A percentile compares a stretch with the other conserved stretches of the same genome.
Conservation (phyloP, 495 filamentous ascomycete species). For the Hypoxylon fuscum region DNA sequence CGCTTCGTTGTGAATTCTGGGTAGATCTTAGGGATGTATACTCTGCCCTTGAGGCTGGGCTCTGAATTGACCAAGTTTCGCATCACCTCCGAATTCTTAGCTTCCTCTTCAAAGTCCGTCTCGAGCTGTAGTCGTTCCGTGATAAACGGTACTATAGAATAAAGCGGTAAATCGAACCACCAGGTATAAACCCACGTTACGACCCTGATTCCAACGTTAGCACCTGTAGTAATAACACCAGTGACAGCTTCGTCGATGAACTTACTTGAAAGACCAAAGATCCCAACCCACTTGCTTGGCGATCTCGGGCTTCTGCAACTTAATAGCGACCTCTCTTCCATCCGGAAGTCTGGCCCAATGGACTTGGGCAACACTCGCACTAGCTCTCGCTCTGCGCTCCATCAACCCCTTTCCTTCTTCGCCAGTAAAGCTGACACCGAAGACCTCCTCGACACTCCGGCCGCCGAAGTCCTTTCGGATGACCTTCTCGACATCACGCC, state of each 20-base stretch:
- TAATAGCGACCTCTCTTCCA: constrained; percentile 90
- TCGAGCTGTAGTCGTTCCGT: constrained; percentile 86
- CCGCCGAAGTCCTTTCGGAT: constrained; percentile 88
- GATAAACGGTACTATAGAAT: constrained; percentile 88
- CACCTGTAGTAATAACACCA: not conserved
- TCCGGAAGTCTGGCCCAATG: constrained; percentile 89
- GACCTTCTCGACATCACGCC: constrained; percentile 86
- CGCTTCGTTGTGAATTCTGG: constrained; percentile 82
- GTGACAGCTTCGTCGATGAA: not conserved
- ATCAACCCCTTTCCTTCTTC: constrained; percentile 75
- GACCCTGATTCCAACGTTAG: constrained; percentile 56
- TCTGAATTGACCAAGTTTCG: constrained; percentile 78
- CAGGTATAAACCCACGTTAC: constrained; percentile 79
- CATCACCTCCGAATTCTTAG: constrained; percentile 87
- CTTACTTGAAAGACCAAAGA: constrained; percentile 78
- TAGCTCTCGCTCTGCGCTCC: constrained; percentile 86
- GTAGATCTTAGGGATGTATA: constrained; percentile 89
- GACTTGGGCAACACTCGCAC: constrained; percentile 93
- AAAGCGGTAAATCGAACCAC: constrained; percentile 88
- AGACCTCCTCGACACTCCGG: constrained; percentile 82
- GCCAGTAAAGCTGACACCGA: constrained; percentile 81
- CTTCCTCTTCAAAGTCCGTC: constrained; percentile 94
- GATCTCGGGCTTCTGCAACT: constrained; percentile 97
- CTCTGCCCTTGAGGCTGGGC: constrained; percentile 75
- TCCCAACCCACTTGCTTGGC: constrained; percentile 89